Evolutionary conservation across 2,329 filamentous ascomycete genomes (phyloP).

Genomic region (Nothophaeocryptopus gaeumannii): DNA sequence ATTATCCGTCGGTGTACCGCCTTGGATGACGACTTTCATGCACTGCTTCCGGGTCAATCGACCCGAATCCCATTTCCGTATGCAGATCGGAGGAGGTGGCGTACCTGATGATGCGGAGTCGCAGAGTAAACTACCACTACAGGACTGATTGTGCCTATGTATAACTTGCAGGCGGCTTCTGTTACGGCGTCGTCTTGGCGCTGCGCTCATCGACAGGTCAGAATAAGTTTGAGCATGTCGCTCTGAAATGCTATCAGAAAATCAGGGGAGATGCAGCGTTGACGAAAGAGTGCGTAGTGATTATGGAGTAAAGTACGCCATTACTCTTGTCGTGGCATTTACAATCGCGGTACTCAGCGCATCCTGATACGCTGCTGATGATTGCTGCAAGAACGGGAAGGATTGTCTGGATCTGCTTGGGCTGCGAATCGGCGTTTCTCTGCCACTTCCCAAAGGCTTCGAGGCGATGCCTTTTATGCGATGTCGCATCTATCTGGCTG

Average conservation of each 20-base stretch:
- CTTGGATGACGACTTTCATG: too few relatives aligned
- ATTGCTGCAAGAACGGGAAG: neutral
- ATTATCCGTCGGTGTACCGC: neutral
- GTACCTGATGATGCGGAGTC: neutral
- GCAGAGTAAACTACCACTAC: neutral
- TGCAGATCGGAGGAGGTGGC: neutral
- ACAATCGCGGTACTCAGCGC: neutral
- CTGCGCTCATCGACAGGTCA: too few relatives aligned
- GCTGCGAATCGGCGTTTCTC: too few relatives aligned
- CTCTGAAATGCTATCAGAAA: too few relatives aligned
- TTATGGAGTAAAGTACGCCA: too few relatives aligned
- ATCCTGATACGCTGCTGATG: neutral
- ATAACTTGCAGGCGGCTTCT: neutral
- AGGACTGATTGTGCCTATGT: neutral
- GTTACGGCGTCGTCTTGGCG: neutral
- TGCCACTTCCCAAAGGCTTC: too few relatives aligned
- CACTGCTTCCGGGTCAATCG: neutral
- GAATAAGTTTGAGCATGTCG: too few relatives aligned
- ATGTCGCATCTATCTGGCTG: too few relatives aligned
- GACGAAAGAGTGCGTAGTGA: too few relatives aligned
- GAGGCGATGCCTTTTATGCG: too few relatives aligned
- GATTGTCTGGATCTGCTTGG: neutral
- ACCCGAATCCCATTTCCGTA: neutral
- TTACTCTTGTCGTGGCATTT: neutral
- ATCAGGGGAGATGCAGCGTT: too few relatives aligned